These are phyloP conservation scores for Mortierella sp. DNA, from an alignment of 371 early-diverging fungal species.

Conservation along the genomic window DNA sequence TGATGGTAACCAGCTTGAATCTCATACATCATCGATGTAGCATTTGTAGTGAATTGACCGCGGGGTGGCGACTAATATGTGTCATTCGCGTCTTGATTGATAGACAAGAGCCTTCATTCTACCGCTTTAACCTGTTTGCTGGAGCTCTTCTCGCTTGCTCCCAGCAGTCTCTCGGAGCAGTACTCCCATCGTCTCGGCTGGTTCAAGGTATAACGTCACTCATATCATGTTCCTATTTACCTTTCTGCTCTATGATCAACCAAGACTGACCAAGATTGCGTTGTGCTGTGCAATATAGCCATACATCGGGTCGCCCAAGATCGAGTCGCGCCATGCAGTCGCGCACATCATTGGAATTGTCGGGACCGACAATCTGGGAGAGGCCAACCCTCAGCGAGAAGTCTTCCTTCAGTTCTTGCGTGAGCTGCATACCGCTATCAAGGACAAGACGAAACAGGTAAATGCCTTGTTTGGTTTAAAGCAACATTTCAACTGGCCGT, in stretches of 20 bases:
- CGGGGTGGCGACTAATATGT: not conserved
- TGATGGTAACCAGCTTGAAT: slow-evolving; percentile 18
- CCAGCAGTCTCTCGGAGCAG: slow-evolving; percentile 69
- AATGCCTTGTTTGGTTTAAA: not conserved
- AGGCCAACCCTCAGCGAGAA: slow-evolving; percentile 52
- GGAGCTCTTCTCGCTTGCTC: slow-evolving; percentile 82
- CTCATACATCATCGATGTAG: not conserved
- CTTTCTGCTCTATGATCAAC: not conserved
- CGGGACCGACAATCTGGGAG: slow-evolving; percentile 64
- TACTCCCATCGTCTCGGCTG: slow-evolving; percentile 72
- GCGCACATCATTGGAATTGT: slow-evolving; percentile 84
- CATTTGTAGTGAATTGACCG: not conserved
- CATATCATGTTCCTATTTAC: not conserved
- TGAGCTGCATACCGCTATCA: slow-evolving; percentile 48
- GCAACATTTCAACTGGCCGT: slow-evolving; percentile 22
- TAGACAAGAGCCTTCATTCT: slow-evolving; percentile 65
- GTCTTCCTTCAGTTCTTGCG: slow-evolving; percentile 61
- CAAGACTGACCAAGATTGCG: not conserved
- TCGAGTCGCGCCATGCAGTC: slow-evolving; percentile 75
- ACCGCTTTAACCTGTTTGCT: slow-evolving; percentile 77
- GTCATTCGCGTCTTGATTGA: not conserved
- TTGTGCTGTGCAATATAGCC: slow-evolving; percentile 45
- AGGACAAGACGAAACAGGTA: slow-evolving; percentile 48
- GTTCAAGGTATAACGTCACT: slow-evolving; percentile 61
- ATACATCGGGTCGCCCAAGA: slow-evolving; percentile 70